Base-by-base conservation (phyloP, 148 eudicot species). In the Fagopyrum tataricum region DNA sequence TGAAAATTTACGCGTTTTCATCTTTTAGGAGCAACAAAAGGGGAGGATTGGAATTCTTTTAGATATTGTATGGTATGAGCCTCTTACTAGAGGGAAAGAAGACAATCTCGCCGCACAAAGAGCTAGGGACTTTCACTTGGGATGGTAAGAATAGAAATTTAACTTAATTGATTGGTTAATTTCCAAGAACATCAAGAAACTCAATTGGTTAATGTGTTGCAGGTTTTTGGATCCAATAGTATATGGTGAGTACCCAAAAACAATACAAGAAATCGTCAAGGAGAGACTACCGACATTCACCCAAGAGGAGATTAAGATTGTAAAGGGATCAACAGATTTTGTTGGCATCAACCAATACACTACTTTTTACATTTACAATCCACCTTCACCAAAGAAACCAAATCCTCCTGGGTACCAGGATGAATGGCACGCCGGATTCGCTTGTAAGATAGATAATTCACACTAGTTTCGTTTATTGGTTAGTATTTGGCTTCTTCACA, bases 1-100 rank as follows among this genome's bases (percentile, higher is more conserved):
- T 26, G 31, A 46, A 55, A 20, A 55, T 5, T 55, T 20, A 18
- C 12, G 31, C 6, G 9, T 64, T 64, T 37, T 14, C 1, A 12
- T 26, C 13, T 80, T 78, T 23, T 78, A 95, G 98, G 84, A 74
- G 67, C 78, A 81, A 71, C 97, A 95, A 40, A 88, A 88, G 76
- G 98, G 98, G 17, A 83, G 85, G 73, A 85, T 95, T 72, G 97
- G 98, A 17, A 95, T 91, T 76, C 79, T 91, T n/a, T 79, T 95
- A 67, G 97, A 95, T 77, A 89, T 91, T 79, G 89, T 87, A 51
- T 95, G 98, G 98, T 95, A 95, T 58, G 97, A 95, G 70, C 97
- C 98, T 61, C 89, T 85, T 46, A 95, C 96, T 3, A 81, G 84
- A 58, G 82, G 87, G 58, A 87, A 84, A 67, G 83, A 78, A 1